Evolutionary conservation across 2,329 filamentous ascomycete species (phyloP), one percentile per base, ranked within the genome.

Genomic region (Pyrenochaeta sp.): DNA sequence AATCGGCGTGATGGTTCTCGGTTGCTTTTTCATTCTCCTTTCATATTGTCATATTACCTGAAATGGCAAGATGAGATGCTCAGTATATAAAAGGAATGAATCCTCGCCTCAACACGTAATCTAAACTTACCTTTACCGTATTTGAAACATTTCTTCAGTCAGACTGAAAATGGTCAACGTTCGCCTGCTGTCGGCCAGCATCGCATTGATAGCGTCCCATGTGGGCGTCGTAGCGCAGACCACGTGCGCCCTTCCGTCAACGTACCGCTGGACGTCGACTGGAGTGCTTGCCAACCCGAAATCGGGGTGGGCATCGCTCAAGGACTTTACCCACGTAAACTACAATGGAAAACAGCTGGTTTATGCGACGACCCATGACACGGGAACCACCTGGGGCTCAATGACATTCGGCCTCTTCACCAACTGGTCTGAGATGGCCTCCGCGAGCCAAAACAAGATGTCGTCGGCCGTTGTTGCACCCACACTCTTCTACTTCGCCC

Each of bases 341-440:
- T 85, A 85, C 77, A 83, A 88, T 30, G 83, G 80, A 48, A 68
- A 86, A 69, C 78, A 87, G 56, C 79, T 89, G 6, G 85, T 89
- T 2, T 89, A 89, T 64, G 85, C 76, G 1, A 82, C 84, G 1
- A 78, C 68, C 54, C 77, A 81, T 60, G 75, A 82, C 60, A 61
- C 66, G 0, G 76, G 75, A 1, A 67, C 75, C 1, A 76, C 43
- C 51, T 88, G 80, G 61, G 83, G 84, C 57, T 87, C 85, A 10
- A 83, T 88, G 81, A 79, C 73, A 73, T 88, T 89, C 56, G 78
- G 77, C 18, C 74, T 78, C 49, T 83, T 89, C 70, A 73, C 73
- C 1, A 77, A 85, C 75, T 87, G 80, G 79, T 70, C 75, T 14
- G 75, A 81, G 18, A 81, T 88, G 78, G 73, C 68, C 17, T 74